Percentiles rank a stretch among this genome's conserved stretches.
phyloP scores from a whole-genome alignment of 1,139 yeast species.

The Suhomyces ambrosiae region DNA sequence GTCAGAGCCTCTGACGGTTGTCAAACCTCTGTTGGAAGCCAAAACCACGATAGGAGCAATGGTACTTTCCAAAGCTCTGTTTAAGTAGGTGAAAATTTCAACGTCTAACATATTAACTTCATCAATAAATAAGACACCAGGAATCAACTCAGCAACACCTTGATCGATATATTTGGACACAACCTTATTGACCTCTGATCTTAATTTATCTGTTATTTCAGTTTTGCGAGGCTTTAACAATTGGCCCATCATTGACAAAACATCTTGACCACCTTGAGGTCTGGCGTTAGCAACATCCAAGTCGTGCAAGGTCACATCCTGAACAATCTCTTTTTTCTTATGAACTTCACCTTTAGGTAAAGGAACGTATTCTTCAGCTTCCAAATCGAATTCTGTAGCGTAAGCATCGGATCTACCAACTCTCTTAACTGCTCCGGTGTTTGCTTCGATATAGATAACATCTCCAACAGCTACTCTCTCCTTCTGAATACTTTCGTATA shows the following conservation, averaged over 20 bases:
- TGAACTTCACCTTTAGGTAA: slow-evolving; percentile 98
- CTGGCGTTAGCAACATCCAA: slow-evolving; percentile 94
- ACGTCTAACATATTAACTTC: slow-evolving; percentile 98
- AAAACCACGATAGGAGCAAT: slow-evolving; percentile 94
- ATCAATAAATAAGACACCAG: slow-evolving; percentile 96
- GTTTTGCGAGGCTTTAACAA: slow-evolving; percentile 93
- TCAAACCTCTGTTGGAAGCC: slow-evolving; percentile 93
- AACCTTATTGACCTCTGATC: slow-evolving; percentile 91
- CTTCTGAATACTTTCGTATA: slow-evolving; percentile 93
- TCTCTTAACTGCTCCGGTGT: slow-evolving; percentile 95
- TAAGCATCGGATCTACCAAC: slow-evolving; percentile 98
- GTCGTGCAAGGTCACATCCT: slow-evolving; percentile 95
- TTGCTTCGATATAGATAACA: slow-evolving; percentile 94
- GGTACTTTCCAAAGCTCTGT: slow-evolving; percentile 86
- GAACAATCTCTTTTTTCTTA: slow-evolving; percentile 96
- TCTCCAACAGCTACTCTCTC: slow-evolving; percentile 95
- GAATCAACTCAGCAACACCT: slow-evolving; percentile 96
- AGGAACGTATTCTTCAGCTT: slow-evolving; percentile 98
- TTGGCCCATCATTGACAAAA: slow-evolving; percentile 98
- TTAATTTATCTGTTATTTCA: slow-evolving; percentile 95
- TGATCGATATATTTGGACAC: slow-evolving; percentile 96
- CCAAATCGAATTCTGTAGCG: slow-evolving; percentile 96
- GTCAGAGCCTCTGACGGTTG: slow-evolving; percentile 89
- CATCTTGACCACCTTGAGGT: slow-evolving; percentile 99
- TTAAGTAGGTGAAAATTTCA: slow-evolving; percentile 91